Percentiles rank a stretch among this genome's conserved stretches.
phyloP scores from a whole-genome alignment of 225 moss, liverwort and hornwort species.

The Pleurozium schreberi region DNA sequence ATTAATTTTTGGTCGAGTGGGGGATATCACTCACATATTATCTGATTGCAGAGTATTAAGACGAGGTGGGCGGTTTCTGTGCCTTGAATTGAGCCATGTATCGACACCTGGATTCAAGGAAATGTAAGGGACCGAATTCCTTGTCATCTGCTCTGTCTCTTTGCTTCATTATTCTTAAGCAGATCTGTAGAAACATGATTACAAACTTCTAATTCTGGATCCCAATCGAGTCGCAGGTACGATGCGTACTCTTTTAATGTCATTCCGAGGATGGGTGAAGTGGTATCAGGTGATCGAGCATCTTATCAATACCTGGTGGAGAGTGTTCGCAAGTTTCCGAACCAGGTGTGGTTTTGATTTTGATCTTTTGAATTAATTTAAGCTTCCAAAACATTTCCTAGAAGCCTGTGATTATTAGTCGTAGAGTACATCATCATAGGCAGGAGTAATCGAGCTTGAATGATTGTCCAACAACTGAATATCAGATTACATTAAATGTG shows the following conservation, averaged over 20 bases:
- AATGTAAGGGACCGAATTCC: conserved; percentile 36
- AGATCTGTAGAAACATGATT: neutral
- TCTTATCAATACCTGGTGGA: conserved; percentile 97
- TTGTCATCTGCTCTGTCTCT: neutral
- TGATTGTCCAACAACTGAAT: neutral
- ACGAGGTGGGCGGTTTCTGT: conserved; percentile 78
- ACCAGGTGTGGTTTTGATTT: conserved; percentile 38
- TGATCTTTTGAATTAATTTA: neutral
- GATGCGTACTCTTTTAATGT: conserved; percentile 81
- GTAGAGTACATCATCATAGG: neutral
- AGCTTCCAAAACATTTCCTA: neutral
- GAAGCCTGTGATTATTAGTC: neutral
- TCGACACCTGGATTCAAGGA: conserved; percentile 71
- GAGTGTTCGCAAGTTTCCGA: conserved; percentile 84
- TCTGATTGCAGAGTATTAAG: conserved; percentile 60
- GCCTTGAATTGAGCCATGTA: conserved; percentile 88
- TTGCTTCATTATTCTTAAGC: neutral
- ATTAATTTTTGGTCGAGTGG: neutral
- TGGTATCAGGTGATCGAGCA: conserved; percentile 73
- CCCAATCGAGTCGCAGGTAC: conserved; percentile 41
- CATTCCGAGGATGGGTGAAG: conserved; percentile 70
- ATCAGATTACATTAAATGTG: neutral
- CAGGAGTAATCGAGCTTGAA: neutral
- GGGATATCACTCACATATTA: neutral
- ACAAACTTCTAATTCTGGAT: neutral